phyloP scores from a whole-genome alignment of 495 filamentous ascomycete species.

The Achaetomiella virescens region DNA sequence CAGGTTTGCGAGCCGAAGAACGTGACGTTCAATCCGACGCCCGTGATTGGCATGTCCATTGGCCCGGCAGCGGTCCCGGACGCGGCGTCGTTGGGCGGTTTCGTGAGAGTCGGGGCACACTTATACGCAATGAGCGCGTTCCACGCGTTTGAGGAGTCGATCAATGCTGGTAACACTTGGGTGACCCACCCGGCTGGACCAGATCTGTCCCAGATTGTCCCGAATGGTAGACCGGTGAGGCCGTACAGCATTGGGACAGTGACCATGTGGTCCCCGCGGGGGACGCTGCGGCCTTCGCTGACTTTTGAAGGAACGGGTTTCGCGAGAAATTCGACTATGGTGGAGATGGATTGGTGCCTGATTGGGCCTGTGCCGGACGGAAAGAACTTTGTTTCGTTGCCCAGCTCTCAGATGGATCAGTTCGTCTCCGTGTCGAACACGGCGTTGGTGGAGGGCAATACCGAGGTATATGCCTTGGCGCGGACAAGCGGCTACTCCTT shows the following conservation, averaged over 20 bases:
- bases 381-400: slow-evolving; percentile 6
- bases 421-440: not conserved
- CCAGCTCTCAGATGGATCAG: not conserved
- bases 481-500: slow-evolving; percentile 17
- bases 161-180: not conserved
- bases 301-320: slow-evolving; percentile 7
- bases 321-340: not conserved
- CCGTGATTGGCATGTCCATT: slow-evolving; percentile 13
- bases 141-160: slow-evolving; percentile 9
- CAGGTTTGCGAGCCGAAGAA: slow-evolving; percentile 10
- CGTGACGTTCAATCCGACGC: not conserved
- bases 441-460: slow-evolving; percentile 10
- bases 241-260: slow-evolving; percentile 10
- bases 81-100: slow-evolving; percentile 14
- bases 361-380: slow-evolving; percentile 13
- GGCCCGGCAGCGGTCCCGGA: not conserved
- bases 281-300: slow-evolving; percentile 7
- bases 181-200: slow-evolving; percentile 12
- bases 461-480: slow-evolving; percentile 16
- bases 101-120: not conserved
- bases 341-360: slow-evolving; percentile 18
- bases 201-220: not conserved
- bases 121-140: slow-evolving; percentile 13
- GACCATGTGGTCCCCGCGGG: not conserved
- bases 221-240: not conserved